Base-by-base conservation (phyloP, 75 land plant genomes). In the Sequoia sempervirens region DNA sequence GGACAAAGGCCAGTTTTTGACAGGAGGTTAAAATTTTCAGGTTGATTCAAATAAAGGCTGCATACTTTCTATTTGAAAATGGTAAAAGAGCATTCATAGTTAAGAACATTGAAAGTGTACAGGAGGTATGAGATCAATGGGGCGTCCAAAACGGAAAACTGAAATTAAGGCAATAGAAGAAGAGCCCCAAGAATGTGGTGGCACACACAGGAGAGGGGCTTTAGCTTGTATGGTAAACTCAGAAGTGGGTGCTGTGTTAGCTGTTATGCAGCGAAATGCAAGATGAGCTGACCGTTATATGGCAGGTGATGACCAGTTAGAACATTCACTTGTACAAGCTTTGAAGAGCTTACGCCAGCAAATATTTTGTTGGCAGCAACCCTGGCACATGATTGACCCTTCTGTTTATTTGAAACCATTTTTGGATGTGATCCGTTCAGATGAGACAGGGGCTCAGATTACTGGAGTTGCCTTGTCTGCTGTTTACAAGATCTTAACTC, bases 361-460 rank as follows among this genome's bases (percentile, higher is more conserved):
- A 13, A 82, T 98, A 10, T 98, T 94, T 84, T 85, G 87, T 41
- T 94, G 95, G 95, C 89, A 90, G 82, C 85, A 88, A 53, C 89
- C 86, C 41, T 94, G 96, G 99, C 84, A 89, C 47, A 83, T 84
- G 23, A 89, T 97, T 86, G 90, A 95, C 84, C 96, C 99, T 15
- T 80, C 87, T 82, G 32, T 89, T 50, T 96, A 94, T 87, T 91
- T 97, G 37, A 86, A 91, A 50, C 99, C 99, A 14, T 97, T 97
- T 82, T 78, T 97, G 58, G 99, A 97, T 87, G 96, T 98, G 46
- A 91, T 98, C 70, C 89, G 91, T 40, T 96, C 98, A 2, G 98
- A 93, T 56, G 99, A 96, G 80, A 96, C 98, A 64, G 94, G 96
- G 69, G 99, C 99, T 2, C 96, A 94, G 46, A 94, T 96, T 75